phyloP scores from a whole-genome alignment of 2,329 filamentous ascomycete species.

The Colletotrichum sp. region DNA sequence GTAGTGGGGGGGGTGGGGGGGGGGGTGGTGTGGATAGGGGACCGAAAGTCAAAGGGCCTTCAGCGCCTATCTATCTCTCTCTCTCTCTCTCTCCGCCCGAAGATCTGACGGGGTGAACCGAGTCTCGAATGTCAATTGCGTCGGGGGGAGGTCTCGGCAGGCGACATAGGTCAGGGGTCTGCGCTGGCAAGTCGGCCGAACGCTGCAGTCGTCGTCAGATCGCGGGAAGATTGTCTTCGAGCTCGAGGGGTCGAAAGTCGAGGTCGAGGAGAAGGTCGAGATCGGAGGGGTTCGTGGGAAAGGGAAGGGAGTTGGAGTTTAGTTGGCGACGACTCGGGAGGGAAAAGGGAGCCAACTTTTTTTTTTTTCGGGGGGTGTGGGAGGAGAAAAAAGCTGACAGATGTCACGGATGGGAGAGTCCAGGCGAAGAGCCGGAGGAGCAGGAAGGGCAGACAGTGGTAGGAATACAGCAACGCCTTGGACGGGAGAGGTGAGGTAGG shows the following conservation, averaged over 20 bases:
- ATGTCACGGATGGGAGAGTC: constrained; percentile 11
- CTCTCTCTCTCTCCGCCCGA: background rate
- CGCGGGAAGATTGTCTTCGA: background rate
- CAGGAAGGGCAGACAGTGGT: background rate
- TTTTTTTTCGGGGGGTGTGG: background rate
- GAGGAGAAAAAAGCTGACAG: constrained; percentile 17
- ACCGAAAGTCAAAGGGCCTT: background rate
- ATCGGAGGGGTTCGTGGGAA: constrained; percentile 5
- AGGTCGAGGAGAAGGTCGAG: background rate
- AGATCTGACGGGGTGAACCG: constrained; percentile 2
- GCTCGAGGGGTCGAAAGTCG: background rate
- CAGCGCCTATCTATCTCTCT: background rate
- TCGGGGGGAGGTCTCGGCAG: constrained; percentile 5
- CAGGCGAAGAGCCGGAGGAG: background rate
- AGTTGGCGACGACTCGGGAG: background rate
- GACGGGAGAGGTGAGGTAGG: background rate
- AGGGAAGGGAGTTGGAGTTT: background rate
- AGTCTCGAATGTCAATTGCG: constrained; percentile 3
- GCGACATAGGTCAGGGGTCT: constrained; percentile 12
- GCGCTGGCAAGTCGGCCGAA: constrained; percentile 1
- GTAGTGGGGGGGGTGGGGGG: background rate
- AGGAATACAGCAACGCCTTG: background rate
- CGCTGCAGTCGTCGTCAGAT: constrained; percentile 3
- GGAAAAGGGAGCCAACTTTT: constrained; percentile 10
- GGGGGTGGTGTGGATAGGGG: background rate